Evolutionary conservation across 176 grass and related monocot species (phyloP), one percentile per base, ranked within the genome.

Genomic region (Carex littledalei): DNA sequence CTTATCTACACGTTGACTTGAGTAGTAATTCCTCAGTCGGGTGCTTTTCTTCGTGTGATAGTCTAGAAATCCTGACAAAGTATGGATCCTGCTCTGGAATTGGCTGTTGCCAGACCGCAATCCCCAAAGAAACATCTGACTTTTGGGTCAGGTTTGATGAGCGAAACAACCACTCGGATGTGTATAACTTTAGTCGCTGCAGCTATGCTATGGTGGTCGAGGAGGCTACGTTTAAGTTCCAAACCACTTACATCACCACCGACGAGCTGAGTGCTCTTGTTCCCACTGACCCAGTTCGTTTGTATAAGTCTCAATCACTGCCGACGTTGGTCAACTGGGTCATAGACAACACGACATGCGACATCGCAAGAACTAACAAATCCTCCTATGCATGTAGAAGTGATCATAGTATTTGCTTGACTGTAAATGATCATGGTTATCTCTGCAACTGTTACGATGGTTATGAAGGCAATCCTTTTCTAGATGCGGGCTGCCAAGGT

Each of bases 401-500:
- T 3, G 6, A 56, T 50, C n/a, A 78, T 5, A 78, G 74, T 55
- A 5, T 55, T 78, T 80, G 77, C 24, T 53, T 37, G 26, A 80
- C 13, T 8, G 26, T 53, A 17, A n/a, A 5, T 10, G 15, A 9
- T 55, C 24, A 6, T 32, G 53, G 77, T 60, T 80, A 80, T 34
- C 22, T 80, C 14, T 80, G 77, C 77, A 80, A 80, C 22, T 80
- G 77, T 26, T 16, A 29, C 0, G 0, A 29, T 8, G 85, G 85
- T 17, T 87, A 81, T 26, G 17, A 73, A 81, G 85, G 85, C 45
- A 87, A 87, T 72, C 64, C 85, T 24, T 87, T 82, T 58, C 49
- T 87, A 9, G 13, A 29, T 1, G 6, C 21, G 39, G 85, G 85
- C 6, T 87, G 85, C 37, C 85, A 71, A 87, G 85, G 85, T 80